These are phyloP conservation scores for Angomonas deanei DNA, from an alignment of 208 protist species.

Conservation along the genomic window DNA sequence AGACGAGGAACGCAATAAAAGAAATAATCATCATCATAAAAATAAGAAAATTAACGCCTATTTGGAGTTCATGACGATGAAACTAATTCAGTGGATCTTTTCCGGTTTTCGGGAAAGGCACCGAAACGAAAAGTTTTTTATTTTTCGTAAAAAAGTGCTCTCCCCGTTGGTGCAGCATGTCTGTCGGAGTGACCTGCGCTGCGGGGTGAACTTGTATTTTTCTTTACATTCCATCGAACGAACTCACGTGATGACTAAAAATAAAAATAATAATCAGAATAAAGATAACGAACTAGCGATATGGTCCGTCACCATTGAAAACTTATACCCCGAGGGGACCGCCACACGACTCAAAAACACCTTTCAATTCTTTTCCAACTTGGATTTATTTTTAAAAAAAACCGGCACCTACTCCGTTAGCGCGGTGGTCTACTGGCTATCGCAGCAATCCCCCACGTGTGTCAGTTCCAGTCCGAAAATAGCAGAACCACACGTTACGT, in stretches of 20 bases:
- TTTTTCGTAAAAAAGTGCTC: not conserved
- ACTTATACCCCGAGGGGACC: not conserved
- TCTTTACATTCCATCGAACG: not conserved
- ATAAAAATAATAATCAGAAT: not conserved
- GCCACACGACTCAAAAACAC: not conserved
- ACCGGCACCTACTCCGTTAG: not conserved
- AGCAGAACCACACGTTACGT: too few species aligned
- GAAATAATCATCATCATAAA: too few species aligned
- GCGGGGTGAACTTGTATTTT: not conserved
- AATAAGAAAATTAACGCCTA: not conserved
- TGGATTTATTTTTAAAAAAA: not conserved
- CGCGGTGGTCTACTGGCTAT: too few species aligned
- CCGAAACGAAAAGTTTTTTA: too few species aligned
- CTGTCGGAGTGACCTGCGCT: not conserved
- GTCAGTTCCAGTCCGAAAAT: too few species aligned
- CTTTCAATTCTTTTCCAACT: not conserved
- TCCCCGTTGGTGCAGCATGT: not conserved
- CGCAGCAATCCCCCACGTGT: too few species aligned
- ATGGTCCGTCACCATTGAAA: not conserved
- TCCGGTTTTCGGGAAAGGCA: not conserved
- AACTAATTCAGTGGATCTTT: not conserved
- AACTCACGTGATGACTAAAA: not conserved
- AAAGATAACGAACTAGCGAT: too few species aligned
- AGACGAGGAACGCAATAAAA: too few species aligned
- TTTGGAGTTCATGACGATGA: not conserved